Conservation (phyloP, 2,329 filamentous ascomycete species). For the Aspergillus sp. region DNA sequence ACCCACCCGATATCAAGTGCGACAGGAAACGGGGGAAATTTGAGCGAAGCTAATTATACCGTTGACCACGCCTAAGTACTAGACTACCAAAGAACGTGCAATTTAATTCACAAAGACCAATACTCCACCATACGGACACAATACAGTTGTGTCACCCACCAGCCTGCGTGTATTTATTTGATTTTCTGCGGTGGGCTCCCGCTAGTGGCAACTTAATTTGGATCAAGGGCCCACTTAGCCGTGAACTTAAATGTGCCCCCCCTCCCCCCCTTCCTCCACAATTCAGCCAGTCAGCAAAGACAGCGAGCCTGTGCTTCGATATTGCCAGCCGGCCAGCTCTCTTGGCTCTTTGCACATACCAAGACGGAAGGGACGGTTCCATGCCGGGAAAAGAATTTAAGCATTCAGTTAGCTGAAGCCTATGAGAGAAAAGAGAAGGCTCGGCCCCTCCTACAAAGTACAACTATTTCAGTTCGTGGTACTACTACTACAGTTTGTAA, state of each 20-base stretch:
- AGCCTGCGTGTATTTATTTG: background rate
- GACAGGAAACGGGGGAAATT: background rate
- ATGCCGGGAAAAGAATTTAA: background rate
- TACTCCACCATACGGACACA: background rate
- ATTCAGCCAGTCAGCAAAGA: background rate
- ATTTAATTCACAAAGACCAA: background rate
- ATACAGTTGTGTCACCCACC: background rate
- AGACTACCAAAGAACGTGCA: background rate
- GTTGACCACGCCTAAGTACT: too few relatives aligned
- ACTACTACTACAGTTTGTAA: too few relatives aligned
- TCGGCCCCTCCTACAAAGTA: background rate
- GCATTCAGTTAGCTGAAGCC: background rate
- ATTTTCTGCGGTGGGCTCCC: background rate
- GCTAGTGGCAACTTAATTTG: slow-evolving; percentile 12
- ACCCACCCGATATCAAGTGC: background rate
- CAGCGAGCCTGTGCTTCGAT: background rate
- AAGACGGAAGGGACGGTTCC: background rate
- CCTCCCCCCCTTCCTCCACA: background rate
- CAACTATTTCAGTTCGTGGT: too few relatives aligned
- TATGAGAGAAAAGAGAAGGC: background rate
- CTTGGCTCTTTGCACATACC: background rate
- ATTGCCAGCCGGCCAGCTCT: background rate
- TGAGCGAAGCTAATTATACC: background rate
- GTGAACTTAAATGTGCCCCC: background rate
- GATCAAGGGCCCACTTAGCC: background rate